phyloP scores from a whole-genome alignment of 345 rosid genomes.

The Erucastrum elatum region DNA sequence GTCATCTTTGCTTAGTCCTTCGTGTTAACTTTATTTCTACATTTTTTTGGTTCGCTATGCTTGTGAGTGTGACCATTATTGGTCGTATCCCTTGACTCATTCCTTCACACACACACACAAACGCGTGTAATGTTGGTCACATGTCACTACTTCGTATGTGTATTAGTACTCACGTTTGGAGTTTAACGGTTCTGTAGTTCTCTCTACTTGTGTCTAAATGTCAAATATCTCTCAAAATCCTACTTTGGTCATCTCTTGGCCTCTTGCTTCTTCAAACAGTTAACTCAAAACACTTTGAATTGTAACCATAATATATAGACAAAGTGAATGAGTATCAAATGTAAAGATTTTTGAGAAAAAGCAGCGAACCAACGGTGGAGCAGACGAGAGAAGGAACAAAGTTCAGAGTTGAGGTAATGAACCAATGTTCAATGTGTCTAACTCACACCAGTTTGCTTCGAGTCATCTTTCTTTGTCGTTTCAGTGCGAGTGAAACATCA shows the following conservation, averaged over 20 bases:
- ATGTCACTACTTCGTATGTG: not conserved
- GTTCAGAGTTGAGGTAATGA: slow-evolving; percentile 34
- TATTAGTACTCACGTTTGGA: not conserved
- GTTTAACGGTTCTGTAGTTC: slow-evolving; percentile 1
- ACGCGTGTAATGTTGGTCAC: not conserved
- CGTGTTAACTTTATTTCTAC: slow-evolving; percentile 17
- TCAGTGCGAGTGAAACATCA: slow-evolving; percentile 30
- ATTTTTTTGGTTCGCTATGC: slow-evolving; percentile 32
- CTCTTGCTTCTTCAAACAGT: slow-evolving; percentile 31
- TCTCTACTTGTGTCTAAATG: slow-evolving; percentile 19
- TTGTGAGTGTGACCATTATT: slow-evolving; percentile 39
- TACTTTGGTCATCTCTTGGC: slow-evolving; percentile 30
- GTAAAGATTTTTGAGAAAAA: slow-evolving; percentile 27
- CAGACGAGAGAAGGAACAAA: slow-evolving; percentile 32
- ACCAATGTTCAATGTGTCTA: slow-evolving; percentile 11
- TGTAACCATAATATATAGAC: not conserved
- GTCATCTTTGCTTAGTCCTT: slow-evolving; percentile 22
- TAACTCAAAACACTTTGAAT: not conserved
- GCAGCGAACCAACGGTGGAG: slow-evolving; percentile 26
- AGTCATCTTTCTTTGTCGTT: slow-evolving; percentile 37
- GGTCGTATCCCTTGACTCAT: slow-evolving; percentile 33
- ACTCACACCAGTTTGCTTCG: slow-evolving; percentile 20
- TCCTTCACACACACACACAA: slow-evolving; percentile 14
- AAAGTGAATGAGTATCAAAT: slow-evolving; percentile 5
- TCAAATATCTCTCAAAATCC: slow-evolving; percentile 21